These are phyloP conservation scores for Gastrodia elata DNA, from an alignment of 106 monocot species.

Conservation along the genomic window DNA sequence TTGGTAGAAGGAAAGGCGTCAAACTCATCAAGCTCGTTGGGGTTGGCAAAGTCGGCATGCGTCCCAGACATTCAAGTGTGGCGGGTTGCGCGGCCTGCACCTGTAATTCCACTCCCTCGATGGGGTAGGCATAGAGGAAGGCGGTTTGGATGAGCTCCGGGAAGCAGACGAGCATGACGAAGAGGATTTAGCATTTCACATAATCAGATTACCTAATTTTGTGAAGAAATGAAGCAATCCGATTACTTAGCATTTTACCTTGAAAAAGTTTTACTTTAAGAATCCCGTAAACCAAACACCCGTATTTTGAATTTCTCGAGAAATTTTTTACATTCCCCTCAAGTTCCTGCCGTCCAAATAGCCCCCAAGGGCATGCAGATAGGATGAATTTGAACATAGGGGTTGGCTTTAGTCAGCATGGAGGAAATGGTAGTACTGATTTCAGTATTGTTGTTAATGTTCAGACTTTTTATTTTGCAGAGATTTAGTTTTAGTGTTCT, in stretches of 20 bases:
- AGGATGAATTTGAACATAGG: too few relatives aligned
- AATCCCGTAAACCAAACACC: too few relatives aligned
- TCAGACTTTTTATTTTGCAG: background rate
- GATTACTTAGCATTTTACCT: too few relatives aligned
- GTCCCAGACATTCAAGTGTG: constrained; percentile 57
- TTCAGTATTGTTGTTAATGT: background rate
- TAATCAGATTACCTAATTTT: too few relatives aligned
- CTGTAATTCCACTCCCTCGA: constrained; percentile 58
- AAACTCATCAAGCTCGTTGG: constrained; percentile 72
- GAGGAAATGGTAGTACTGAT: background rate
- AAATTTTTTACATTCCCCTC: too few relatives aligned
- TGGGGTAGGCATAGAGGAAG: constrained; percentile 51
- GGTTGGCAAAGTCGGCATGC: constrained; percentile 27
- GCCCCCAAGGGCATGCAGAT: too few relatives aligned
- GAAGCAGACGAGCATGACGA: constrained; percentile 47
- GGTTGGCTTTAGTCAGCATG: too few relatives aligned
- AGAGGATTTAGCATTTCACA: too few relatives aligned
- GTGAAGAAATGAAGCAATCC: too few relatives aligned
- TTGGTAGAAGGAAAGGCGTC: constrained; percentile 43
- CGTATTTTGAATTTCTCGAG: too few relatives aligned
- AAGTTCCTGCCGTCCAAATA: too few relatives aligned
- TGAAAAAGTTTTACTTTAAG: too few relatives aligned
- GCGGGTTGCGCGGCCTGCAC: constrained; percentile 37
- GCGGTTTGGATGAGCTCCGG: constrained; percentile 57
- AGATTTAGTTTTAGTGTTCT: background rate